Base-by-base conservation (phyloP, 306 rosid species). In the Trifolium repens region DNA sequence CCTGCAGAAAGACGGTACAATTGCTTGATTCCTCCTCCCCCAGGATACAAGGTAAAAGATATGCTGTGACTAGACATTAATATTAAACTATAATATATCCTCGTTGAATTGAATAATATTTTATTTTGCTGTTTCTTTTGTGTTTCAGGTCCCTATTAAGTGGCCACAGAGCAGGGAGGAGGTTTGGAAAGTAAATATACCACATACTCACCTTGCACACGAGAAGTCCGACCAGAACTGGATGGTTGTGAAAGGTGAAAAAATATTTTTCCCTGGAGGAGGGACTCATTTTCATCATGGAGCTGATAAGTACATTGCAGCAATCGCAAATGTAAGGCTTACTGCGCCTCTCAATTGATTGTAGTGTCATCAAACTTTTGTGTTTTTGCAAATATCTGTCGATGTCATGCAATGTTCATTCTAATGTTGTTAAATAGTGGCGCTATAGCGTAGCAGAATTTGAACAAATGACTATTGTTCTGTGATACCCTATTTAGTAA, bases 151-250 rank as follows among this genome's bases (percentile, higher is more conserved):
- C 40, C 85, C 85, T 59, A 32, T 78, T 67, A 82, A 78, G 72
- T 82, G 85, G 82, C 85, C 85, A 52, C 73, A 73, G 13, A 82
- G 85, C 58, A 78, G 85, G 65, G 85, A 82, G 75, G 85, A 82
- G 77, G 85, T 78, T 32, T 82, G 85, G 82, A 82, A 82, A 78
- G 80, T 69, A 67, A 82, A 82, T 40, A 82, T 82, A 27, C 85
- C 85, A 17, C 82, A 82, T 39, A 82, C 82, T 68, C 85, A 82
- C 69, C 85, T 82, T 67, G 85, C 85, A 59, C 71, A 78, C 15
- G 85, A 82, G 80, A 82, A 82, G 62, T 82, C 85, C 63, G 85
- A 82, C 65, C 85, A 82, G 73, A 82, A 82, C 46, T 82, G 85
- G 85, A 82, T 82, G 85, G 15, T 77, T 78, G 85, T 78, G 62